Evolutionary conservation across 2,329 filamentous ascomycete genomes (phyloP).

Genomic region (Mycogone perniciosa): DNA sequence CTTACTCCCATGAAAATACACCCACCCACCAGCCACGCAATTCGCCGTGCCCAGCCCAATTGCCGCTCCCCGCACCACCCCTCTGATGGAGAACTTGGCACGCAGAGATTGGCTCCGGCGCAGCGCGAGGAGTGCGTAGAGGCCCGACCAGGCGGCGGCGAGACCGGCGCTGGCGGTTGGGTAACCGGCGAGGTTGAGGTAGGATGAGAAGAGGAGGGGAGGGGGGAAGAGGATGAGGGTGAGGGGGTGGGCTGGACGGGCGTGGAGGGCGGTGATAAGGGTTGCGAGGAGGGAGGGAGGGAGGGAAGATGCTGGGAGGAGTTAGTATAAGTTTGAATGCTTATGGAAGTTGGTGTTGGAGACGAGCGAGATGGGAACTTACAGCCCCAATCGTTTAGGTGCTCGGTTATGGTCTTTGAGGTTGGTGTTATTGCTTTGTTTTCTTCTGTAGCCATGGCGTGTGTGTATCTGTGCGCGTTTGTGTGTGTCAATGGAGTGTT

Average conservation of each 20-base stretch:
- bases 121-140: conserved; percentile 51
- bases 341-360: background rate
- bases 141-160: conserved; percentile 49
- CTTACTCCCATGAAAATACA: conserved; percentile 46
- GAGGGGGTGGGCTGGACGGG: conserved; percentile 44
- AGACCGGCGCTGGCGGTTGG: conserved; percentile 51
- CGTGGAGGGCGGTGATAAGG: conserved; percentile 50
- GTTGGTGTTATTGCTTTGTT: background rate
- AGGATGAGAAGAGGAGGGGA: conserved; percentile 49
- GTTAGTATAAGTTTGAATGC: background rate
- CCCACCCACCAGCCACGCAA: conserved; percentile 42
- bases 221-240: conserved; percentile 48
- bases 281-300: conserved; percentile 51
- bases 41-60: conserved; percentile 46
- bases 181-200: conserved; percentile 55
- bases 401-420: conserved; percentile 10
- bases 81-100: conserved; percentile 40
- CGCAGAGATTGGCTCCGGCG: conserved; percentile 38
- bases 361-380: conserved; percentile 2
- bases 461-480: no score
- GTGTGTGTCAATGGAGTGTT: no score
- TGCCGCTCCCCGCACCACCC: conserved; percentile 44
- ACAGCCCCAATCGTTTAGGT: conserved; percentile 13
- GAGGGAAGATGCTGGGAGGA: conserved; percentile 20
- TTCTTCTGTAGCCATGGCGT: no score